Conservation (phyloP, 331 rosid species). For the Cydonia oblonga region DNA sequence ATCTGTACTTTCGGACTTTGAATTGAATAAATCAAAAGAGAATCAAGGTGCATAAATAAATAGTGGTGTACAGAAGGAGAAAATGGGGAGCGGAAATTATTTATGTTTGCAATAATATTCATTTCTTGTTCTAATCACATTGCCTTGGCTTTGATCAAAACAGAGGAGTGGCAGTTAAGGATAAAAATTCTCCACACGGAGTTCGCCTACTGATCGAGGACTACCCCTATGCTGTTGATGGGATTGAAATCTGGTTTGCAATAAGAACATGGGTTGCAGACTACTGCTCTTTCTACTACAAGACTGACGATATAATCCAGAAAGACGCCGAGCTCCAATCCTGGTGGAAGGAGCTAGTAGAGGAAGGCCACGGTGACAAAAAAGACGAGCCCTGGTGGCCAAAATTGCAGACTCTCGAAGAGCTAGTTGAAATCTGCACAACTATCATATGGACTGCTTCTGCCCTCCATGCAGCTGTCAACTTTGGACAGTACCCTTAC, state of each 20-base stretch:
- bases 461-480: slow-evolving; percentile 76
- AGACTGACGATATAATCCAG: slow-evolving; percentile 35
- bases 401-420: slow-evolving; percentile 47
- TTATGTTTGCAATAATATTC: not conserved
- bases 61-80: not conserved
- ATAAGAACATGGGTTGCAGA: slow-evolving; percentile 71
- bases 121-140: not conserved
- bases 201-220: slow-evolving; percentile 55
- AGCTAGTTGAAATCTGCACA: slow-evolving; percentile 48
- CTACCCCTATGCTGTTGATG: slow-evolving; percentile 86
- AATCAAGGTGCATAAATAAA: not conserved
- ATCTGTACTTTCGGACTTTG: not conserved
- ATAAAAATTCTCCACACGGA: slow-evolving; percentile 41
- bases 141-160: slow-evolving; percentile 1
- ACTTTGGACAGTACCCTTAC: slow-evolving; percentile 79
- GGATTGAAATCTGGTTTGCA: slow-evolving; percentile 77
- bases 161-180: slow-evolving; percentile 78
- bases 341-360: slow-evolving; percentile 85
- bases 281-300: slow-evolving; percentile 59
- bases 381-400: slow-evolving; percentile 90
- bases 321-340: slow-evolving; percentile 56
- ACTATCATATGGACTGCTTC: slow-evolving; percentile 76
- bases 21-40: not conserved
- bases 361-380: slow-evolving; percentile 74
- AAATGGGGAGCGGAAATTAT: not conserved